Evolutionary conservation across 2,329 filamentous ascomycete genomes (phyloP).

Genomic region (Talaromyces funiculosus): DNA sequence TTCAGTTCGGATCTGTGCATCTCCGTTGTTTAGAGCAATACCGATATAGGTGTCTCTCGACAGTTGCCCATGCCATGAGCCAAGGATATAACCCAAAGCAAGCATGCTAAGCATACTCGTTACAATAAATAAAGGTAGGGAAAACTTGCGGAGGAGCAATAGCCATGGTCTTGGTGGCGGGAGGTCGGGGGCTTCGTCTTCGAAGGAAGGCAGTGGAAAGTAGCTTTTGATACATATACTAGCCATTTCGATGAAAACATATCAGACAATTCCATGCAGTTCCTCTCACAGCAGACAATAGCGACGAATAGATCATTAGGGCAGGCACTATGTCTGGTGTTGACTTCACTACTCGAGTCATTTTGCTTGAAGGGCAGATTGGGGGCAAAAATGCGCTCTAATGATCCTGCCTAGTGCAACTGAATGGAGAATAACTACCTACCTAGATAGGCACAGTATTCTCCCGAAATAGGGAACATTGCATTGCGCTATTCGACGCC

Average conservation of each 20-base stretch:
- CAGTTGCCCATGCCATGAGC: constrained; percentile 13
- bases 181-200: not conserved
- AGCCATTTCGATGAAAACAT: not conserved
- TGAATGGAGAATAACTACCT: no score
- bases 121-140: not conserved
- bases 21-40: not conserved
- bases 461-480: no score
- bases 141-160: not conserved
- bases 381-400: no score
- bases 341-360: no score
- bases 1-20: not conserved
- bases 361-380: no score
- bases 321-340: not conserved
- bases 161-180: not conserved
- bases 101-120: not conserved
- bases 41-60: not conserved
- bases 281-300: not conserved
- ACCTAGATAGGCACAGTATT: no score
- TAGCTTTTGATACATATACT: not conserved
- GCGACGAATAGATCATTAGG: not conserved
- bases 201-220: not conserved
- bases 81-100: not conserved
- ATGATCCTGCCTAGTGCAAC: no score
- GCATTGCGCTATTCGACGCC: no score
- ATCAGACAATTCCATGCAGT: not conserved